Evolutionary conservation across 257 asterid species (phyloP).

Genomic region (Ophiorrhiza pumila): DNA sequence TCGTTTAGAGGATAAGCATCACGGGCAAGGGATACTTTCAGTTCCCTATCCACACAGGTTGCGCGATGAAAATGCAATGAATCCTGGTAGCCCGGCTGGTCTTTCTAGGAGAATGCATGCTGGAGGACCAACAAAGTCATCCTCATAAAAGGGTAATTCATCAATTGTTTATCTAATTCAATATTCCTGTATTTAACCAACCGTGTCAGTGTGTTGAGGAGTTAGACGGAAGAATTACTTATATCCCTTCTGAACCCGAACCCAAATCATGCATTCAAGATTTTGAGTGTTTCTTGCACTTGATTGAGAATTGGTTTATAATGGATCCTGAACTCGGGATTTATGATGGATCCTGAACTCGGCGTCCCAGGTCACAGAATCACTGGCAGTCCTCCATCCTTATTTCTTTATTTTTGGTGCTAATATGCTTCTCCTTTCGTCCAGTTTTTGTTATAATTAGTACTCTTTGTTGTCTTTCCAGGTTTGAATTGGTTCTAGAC

Average conservation of each 20-base stretch:
- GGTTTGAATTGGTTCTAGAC: constrained; percentile 58
- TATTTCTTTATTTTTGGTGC: constrained; percentile 2
- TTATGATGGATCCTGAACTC: no score
- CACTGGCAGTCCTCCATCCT: no score
- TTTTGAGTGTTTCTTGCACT: no score
- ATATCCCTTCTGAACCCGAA: no score
- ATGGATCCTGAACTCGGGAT: no score
- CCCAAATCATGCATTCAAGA: no score
- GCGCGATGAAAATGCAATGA: constrained; percentile 14
- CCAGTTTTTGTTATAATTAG: not conserved
- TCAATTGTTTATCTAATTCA: not conserved
- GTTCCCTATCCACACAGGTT: constrained; percentile 18
- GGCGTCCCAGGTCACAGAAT: no score
- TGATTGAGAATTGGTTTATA: no score
- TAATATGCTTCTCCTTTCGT: not conserved
- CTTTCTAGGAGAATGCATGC: constrained; percentile 20
- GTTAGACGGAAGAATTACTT: no score
- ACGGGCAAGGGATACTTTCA: constrained; percentile 12
- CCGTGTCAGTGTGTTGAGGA: no score
- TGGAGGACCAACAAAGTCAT: constrained; percentile 21
- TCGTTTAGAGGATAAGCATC: constrained; percentile 16
- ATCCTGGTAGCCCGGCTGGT: constrained; percentile 19
- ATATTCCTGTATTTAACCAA: no score
- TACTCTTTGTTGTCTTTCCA: constrained; percentile 16
- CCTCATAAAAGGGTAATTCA: not conserved